Conservation (phyloP, 2,329 filamentous ascomycete genomes). For the Arthroderma uncinatum region DNA sequence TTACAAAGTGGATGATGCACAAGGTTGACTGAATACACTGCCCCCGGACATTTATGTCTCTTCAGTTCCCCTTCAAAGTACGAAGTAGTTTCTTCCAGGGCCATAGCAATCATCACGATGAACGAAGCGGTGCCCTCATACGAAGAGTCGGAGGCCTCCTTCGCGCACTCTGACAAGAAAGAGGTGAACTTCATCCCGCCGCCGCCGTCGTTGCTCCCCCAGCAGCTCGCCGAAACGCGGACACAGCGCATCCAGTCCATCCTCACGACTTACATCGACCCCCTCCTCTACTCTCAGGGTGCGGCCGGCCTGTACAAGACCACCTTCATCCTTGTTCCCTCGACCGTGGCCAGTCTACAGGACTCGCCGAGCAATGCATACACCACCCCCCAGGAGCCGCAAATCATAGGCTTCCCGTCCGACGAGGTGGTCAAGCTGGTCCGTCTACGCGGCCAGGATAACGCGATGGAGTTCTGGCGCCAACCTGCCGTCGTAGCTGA, state of each 20-base stretch:
- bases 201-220: conserved; percentile 9
- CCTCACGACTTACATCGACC: conserved; percentile 32
- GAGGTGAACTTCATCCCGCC: background rate
- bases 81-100: too few relatives aligned
- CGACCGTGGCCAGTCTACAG: conserved; percentile 28
- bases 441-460: conserved; percentile 30
- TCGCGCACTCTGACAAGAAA: background rate
- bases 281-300: conserved; percentile 31
- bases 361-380: conserved; percentile 14
- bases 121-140: conserved; percentile 25
- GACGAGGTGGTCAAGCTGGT: conserved; percentile 32
- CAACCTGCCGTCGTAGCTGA: conserved; percentile 32
- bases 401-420: conserved; percentile 32
- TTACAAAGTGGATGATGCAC: too few relatives aligned
- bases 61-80: conserved; percentile 1
- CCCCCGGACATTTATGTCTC: background rate
- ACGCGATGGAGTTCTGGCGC: conserved; percentile 36
- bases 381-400: conserved; percentile 17
- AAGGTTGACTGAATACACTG: too few relatives aligned
- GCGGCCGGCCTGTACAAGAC: conserved; percentile 34
- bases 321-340: conserved; percentile 36
- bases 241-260: conserved; percentile 31
- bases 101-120: background rate
- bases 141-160: conserved; percentile 22
- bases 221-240: conserved; percentile 30